Evolutionary conservation across 2,329 filamentous ascomycete species (phyloP), one percentile per base, ranked within the genome.

Genomic region (Hypomyces rosellus): DNA sequence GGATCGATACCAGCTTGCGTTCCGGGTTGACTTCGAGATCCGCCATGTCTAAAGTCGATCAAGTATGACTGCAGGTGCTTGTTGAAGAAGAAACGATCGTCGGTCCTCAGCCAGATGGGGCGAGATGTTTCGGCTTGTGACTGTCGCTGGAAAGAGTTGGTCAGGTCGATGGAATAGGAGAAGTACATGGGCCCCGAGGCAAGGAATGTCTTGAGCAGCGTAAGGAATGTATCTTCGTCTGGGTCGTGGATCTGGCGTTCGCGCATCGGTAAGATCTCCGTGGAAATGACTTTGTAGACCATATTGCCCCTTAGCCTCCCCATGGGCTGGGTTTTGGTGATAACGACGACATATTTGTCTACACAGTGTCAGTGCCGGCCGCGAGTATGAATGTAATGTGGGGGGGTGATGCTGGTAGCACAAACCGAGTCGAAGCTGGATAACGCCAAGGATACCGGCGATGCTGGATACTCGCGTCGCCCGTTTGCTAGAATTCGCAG

Each of bases 21-120:
- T 1, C 84, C 85, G 20, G 77, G 75, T 48, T 86, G 80, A 49
- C 81, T 78, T 55, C 86, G 73, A 38, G 77, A 78, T 41, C 81
- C 82, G 34, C 63, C 69, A 37, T 76, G 81, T 54, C 92, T 84
- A 65, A 96, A 95, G 66, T 96, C 84, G 62, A 97, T 96, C 52
- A 99, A 72, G 63, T 96, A 90, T 7, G 88, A 86, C 66, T 92
- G 89, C 45, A 97, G 80, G 68, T 96, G 95, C 56, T 86, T 85
- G 71, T 99, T 99, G 89, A 92, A 99, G 76, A 96, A 99, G 76
- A 99, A 99, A 57, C 93, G 89, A 66, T 97, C 91, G 68, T 99
- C 93, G 56, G 92, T 86, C 59, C 90, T 79, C 75, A 87, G 85
- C 93, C 93, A 99, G 51, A 97, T 71, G 12, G 93, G 91, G 49